Conservation (phyloP, 2,329 filamentous ascomycete species). For the Ophiostoma perfectum region DNA sequence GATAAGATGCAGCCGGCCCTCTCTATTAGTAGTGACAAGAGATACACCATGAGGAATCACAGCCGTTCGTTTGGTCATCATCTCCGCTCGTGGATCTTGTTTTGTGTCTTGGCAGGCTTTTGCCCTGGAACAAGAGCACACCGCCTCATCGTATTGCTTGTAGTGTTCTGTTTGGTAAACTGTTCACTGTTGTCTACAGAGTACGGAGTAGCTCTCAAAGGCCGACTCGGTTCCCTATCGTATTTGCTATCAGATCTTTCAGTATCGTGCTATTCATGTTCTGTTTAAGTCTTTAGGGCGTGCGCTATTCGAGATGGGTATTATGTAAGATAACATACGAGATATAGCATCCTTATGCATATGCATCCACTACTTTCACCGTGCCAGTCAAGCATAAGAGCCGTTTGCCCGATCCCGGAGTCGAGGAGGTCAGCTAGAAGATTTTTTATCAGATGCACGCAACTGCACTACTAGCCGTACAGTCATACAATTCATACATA, state of each 20-base stretch:
- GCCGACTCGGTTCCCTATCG: background rate
- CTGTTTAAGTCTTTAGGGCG: background rate
- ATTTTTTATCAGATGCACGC: conserved; percentile 7
- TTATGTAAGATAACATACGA: too few species aligned
- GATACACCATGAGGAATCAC: conserved; percentile 4
- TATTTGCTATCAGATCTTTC: background rate
- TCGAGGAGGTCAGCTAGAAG: background rate
- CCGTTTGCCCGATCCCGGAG: conserved; percentile 6
- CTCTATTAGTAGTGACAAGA: background rate
- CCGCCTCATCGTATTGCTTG: background rate
- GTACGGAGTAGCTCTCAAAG: background rate
- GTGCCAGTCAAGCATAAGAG: too few species aligned
- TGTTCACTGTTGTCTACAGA: too few species aligned
- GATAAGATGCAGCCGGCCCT: background rate
- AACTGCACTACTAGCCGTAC: background rate
- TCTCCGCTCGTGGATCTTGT: conserved; percentile 1
- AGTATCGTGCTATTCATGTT: background rate
- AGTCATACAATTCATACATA: background rate
- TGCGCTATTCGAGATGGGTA: too few species aligned
- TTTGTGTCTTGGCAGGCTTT: background rate
- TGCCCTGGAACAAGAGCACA: background rate
- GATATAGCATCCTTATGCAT: too few species aligned
- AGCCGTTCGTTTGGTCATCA: conserved; percentile 7
- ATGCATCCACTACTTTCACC: too few species aligned
- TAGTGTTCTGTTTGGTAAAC: too few species aligned